A percentile compares a stretch with the other conserved stretches of the same genome.
Conservation (phyloP, 768 basidiomycete species). For the Imleria badia region DNA sequence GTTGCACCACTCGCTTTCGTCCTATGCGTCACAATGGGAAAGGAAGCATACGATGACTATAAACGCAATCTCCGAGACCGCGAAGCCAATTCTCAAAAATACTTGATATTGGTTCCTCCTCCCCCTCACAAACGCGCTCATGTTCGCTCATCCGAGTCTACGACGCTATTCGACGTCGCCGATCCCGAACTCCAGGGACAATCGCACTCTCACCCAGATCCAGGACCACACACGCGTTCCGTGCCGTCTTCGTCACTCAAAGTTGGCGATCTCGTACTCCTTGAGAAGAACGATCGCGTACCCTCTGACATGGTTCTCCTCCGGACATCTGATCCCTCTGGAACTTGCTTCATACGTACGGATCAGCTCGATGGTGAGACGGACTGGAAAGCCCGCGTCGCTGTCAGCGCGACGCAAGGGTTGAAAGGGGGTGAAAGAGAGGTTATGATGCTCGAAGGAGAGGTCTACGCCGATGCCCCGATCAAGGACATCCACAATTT, state of each 20-base stretch:
- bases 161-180: slow-evolving; percentile 16
- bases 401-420: slow-evolving; percentile 44
- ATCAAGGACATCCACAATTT: slow-evolving; percentile 97
- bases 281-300: slow-evolving; percentile 97
- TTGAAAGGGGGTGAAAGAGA: slow-evolving; percentile 42
- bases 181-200: slow-evolving; percentile 21
- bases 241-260: slow-evolving; percentile 85
- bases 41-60: slow-evolving; percentile 99
- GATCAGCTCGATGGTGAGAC: slow-evolving; percentile 99
- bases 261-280: slow-evolving; percentile 85
- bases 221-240: slow-evolving; percentile 60
- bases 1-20: slow-evolving; percentile 97
- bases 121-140: slow-evolving; percentile 29
- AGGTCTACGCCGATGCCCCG: slow-evolving; percentile 93
- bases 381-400: slow-evolving; percentile 96
- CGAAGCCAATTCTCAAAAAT: slow-evolving; percentile 93
- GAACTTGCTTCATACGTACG: slow-evolving; percentile 96
- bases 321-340: slow-evolving; percentile 82
- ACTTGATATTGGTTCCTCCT: slow-evolving; percentile 72
- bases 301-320: slow-evolving; percentile 92
- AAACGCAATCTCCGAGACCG: slow-evolving; percentile 88
- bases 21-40: slow-evolving; percentile 92
- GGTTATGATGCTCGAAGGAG: slow-evolving; percentile 69
- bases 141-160: slow-evolving; percentile 17
- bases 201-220: slow-evolving; percentile 27